Base-by-base conservation (phyloP, 2,329 filamentous ascomycete genomes). In the Scolecobasidium constrictum region DNA sequence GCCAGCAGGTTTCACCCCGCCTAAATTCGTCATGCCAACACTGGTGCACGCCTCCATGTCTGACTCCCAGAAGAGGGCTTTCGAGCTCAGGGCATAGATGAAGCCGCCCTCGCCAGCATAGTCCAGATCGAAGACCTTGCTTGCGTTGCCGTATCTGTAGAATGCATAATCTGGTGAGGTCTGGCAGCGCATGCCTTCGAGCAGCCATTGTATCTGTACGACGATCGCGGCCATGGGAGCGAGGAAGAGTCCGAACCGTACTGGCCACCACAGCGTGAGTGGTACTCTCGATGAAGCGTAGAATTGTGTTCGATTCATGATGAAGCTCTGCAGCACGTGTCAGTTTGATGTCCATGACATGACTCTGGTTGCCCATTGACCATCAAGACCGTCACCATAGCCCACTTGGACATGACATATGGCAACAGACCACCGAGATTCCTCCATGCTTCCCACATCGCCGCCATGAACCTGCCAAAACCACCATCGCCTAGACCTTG, bases 331-430 rank as follows among this genome's bases (percentile, higher is more conserved):
- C 20, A 31, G n/a, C 3, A 4, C 13, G 2, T 13, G 11, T 38
- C n/a, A 38, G 35, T 7, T 15, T 13, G 11, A 21, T n/a, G 11
- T 15, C n/a, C n/a, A n/a, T n/a, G n/a, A n/a, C n/a, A n/a, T n/a
- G n/a, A n/a, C 12, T 19, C 3, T 21, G 9, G 21, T 9, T 11
- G 9, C 34, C 17, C 17, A 11, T 9, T 11, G 59, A 76, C 72
- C 71, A 90, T 84, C 28, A 81, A 77, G 52, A 96, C 80, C 53
- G 87, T 95, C 41, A 81, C 80, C 45, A 96, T 67, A 1, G 90
- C 88, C 92, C 92, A 96, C 61, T 83, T 83, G 61, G 86, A 93
- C 1, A 85, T 93, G 35, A 87, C 72, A 62, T 96, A 98, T 17
- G 31, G 17, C 11, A 42, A 36, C 3, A 42, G 35, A 17, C 40